Conservation (phyloP, 192 early-diverging fungal genomes). For the Chytriomyces hyalinus region DNA sequence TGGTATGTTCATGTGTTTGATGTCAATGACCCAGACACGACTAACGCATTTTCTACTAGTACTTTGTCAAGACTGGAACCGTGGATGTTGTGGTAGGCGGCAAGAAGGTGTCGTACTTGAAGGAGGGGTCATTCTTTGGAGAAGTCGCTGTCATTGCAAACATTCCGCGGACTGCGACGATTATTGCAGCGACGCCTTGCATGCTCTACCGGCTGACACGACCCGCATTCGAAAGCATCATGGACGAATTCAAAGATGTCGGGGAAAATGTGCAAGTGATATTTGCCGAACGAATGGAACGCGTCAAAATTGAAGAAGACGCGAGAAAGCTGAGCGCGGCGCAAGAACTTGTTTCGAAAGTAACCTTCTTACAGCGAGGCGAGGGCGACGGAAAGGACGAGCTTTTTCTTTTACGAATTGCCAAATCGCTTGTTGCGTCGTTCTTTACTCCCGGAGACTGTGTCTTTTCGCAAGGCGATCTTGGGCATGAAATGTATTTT, state of each 20-base stretch:
- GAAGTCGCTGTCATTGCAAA: conserved; percentile 9
- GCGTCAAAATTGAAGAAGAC: conserved; percentile 45
- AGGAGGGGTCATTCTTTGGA: conserved; percentile 32
- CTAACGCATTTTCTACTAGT: too few species aligned
- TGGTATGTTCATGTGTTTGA: not conserved
- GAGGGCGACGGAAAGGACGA: conserved; percentile 48
- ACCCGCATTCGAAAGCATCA: not conserved
- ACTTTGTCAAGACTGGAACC: conserved; percentile 32
- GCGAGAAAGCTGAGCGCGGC: not conserved
- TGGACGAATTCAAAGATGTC: conserved; percentile 26
- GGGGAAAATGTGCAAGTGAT: conserved; percentile 28
- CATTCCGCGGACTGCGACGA: conserved; percentile 33
- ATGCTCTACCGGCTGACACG: conserved; percentile 16
- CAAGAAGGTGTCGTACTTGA: conserved; percentile 2
- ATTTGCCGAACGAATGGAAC: conserved; percentile 47
- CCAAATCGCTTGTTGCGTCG: conserved; percentile 24
- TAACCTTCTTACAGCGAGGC: conserved; percentile 50
- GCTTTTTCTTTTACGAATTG: conserved; percentile 44
- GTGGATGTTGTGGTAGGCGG: conserved; percentile 37
- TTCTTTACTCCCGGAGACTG: conserved; percentile 32
- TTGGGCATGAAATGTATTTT: conserved; percentile 37
- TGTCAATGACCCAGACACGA: too few species aligned
- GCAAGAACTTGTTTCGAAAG: conserved; percentile 41
- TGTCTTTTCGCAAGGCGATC: conserved; percentile 26
- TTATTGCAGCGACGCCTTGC: conserved; percentile 3